Percentiles rank a stretch among this genome's conserved stretches.
These are phyloP conservation scores for Meira miltonrushii DNA, from an alignment of 1,284 basidiomycete genomes.

Conservation along the genomic window DNA sequence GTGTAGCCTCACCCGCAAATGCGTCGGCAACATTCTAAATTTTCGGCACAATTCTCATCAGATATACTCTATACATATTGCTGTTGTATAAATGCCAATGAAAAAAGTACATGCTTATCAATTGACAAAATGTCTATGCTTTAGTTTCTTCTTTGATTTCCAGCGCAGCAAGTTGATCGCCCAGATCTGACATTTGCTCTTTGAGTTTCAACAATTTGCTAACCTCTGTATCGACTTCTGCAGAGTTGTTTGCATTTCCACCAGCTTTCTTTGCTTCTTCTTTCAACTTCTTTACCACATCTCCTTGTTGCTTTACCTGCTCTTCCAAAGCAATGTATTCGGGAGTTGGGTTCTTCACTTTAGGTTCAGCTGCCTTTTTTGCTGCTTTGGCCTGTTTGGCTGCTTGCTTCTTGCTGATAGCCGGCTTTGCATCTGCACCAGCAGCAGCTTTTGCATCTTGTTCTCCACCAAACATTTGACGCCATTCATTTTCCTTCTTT, in stretches of 20 bases:
- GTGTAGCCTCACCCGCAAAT: constrained; percentile 55
- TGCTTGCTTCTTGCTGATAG: constrained; percentile 47
- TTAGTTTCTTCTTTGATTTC: constrained; percentile 18
- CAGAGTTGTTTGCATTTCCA: neutral
- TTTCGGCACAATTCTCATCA: neutral
- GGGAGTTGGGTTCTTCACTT: constrained; percentile 41
- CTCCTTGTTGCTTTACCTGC: constrained; percentile 34
- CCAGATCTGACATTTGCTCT: constrained; percentile 24
- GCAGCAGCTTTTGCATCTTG: constrained; percentile 47
- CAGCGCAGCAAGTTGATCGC: constrained; percentile 19
- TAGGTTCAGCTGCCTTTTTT: constrained; percentile 30
- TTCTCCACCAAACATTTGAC: constrained; percentile 71
- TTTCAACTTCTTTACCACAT: constrained; percentile 27
- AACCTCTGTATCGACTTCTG: constrained; percentile 2
- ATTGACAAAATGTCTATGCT: neutral
- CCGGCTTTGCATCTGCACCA: constrained; percentile 20
- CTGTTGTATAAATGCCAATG: neutral
- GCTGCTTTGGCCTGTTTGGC: constrained; percentile 46
- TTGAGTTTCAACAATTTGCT: constrained; percentile 18
- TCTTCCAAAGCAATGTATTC: constrained; percentile 34
- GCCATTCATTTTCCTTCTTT: constrained; percentile 78
- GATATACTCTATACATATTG: neutral
- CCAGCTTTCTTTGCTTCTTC: constrained; percentile 10
- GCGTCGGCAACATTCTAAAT: constrained; percentile 41
- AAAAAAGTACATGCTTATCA: neutral